Percentiles rank a stretch among this genome's conserved stretches.
phyloP scores from a whole-genome alignment of 2,329 filamentous ascomycete species.

The Colletotrichum sp. region DNA sequence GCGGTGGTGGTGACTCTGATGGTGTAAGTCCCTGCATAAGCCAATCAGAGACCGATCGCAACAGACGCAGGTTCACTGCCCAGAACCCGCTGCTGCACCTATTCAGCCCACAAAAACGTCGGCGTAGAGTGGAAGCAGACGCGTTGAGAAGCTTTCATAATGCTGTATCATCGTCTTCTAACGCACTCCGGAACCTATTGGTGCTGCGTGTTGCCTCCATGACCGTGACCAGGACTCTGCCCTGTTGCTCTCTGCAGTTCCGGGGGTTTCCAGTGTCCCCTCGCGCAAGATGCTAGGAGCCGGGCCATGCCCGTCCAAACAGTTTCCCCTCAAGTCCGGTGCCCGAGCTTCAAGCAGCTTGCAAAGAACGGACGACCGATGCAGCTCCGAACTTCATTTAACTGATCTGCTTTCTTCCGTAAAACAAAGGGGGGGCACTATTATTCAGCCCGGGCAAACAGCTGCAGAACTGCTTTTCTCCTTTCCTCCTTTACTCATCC shows the following conservation, averaged over 20 bases:
- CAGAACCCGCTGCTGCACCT: no score
- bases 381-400: not conserved
- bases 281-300: not conserved
- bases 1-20: not conserved
- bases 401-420: not conserved
- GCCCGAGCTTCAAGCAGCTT: not conserved
- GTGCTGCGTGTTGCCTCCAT: not conserved
- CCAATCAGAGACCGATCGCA: constrained; percentile 13
- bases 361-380: not conserved
- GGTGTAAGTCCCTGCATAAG: not conserved
- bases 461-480: not conserved
- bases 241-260: not conserved
- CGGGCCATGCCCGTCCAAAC: not conserved
- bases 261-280: not conserved
- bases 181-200: not conserved
- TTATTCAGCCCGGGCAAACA: not conserved
- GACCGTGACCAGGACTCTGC: not conserved
- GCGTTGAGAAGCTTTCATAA: not conserved
- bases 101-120: not conserved
- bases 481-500: not conserved
- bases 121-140: not conserved
- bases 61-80: not conserved
- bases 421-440: not conserved
- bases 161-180: not conserved
- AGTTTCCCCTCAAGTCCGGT: not conserved